These are phyloP conservation scores for Linnemannia exigua DNA, from an alignment of 192 early-diverging fungal species.

Conservation along the genomic window DNA sequence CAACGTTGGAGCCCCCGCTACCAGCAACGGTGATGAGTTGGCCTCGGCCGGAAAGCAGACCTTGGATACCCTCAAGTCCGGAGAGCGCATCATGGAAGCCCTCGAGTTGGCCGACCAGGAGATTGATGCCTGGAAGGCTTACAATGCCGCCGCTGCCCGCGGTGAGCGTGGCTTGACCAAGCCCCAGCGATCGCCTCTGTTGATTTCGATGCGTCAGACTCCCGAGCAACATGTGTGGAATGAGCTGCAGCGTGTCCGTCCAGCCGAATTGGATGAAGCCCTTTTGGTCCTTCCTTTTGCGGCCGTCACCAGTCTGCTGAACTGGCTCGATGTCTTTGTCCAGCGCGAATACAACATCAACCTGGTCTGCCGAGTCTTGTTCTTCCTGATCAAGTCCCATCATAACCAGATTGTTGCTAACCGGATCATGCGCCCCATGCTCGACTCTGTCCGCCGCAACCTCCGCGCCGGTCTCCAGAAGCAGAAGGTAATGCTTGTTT, in stretches of 20 bases:
- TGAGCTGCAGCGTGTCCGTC: conserved; percentile 82
- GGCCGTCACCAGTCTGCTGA: conserved; percentile 83
- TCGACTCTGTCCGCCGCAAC: conserved; percentile 79
- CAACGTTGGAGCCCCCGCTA: conserved; percentile 58
- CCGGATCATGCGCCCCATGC: conserved; percentile 79
- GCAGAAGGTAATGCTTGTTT: conserved; percentile 65
- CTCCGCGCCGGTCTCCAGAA: conserved; percentile 72
- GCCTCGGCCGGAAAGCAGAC: conserved; percentile 90
- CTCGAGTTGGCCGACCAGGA: conserved; percentile 92
- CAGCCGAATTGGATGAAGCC: conserved; percentile 91
- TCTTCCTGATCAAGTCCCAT: conserved; percentile 88
- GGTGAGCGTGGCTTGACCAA: conserved; percentile 48
- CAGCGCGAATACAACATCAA: conserved; percentile 85
- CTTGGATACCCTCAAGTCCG: conserved; percentile 95
- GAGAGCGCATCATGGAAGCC: conserved; percentile 94
- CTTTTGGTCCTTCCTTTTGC: conserved; percentile 90
- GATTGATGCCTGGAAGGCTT: conserved; percentile 73
- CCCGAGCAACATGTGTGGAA: conserved; percentile 86
- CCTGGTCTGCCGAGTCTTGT: conserved; percentile 86
- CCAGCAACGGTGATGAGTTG: conserved; percentile 64
- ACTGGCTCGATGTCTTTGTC: conserved; percentile 86
- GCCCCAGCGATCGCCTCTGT: conserved; percentile 50
- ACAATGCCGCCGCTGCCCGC: conserved; percentile 63
- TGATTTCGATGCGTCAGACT: conserved; percentile 56
- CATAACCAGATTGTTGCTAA: conserved; percentile 92